A percentile compares a stretch with the other conserved stretches of the same genome.
Conservation (phyloP, 2,329 filamentous ascomycete species). For the Ophiognomonia clavigignenti-juglandacearum region DNA sequence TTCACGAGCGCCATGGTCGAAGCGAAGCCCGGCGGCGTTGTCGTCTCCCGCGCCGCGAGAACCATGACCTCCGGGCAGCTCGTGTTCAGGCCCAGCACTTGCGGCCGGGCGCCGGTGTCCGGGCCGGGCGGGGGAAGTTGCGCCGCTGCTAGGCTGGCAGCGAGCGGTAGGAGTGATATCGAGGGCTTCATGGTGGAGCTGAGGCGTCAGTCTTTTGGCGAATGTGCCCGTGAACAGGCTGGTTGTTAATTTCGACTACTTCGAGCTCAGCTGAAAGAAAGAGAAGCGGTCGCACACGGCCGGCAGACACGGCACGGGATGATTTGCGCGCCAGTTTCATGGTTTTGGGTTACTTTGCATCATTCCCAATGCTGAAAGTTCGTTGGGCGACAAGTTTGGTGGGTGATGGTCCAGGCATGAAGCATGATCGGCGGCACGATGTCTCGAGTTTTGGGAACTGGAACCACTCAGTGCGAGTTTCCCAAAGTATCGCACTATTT, state of each 20-base stretch:
- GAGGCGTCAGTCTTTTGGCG: not conserved
- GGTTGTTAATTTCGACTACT: not conserved
- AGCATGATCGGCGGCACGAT: not conserved
- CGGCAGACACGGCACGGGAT: too few relatives aligned
- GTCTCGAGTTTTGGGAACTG: not conserved
- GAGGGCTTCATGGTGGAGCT: not conserved
- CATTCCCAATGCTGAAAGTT: not conserved
- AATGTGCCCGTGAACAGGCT: not conserved
- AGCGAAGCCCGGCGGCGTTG: slow-evolving; percentile 40
- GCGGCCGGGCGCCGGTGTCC: not conserved
- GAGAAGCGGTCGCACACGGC: too few relatives aligned
- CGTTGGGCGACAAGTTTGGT: not conserved
- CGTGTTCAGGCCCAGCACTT: not conserved
- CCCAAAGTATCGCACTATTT: too few relatives aligned
- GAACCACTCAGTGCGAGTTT: too few relatives aligned
- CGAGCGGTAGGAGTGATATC: not conserved
- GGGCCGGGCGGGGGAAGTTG: not conserved
- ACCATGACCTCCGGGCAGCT: slow-evolving; percentile 40
- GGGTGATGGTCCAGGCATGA: not conserved
- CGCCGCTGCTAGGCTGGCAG: not conserved
- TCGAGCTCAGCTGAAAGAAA: too few relatives aligned
- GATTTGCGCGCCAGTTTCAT: too few relatives aligned
- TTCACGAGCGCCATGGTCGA: slow-evolving; percentile 38
- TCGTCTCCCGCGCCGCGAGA: slow-evolving; percentile 46
- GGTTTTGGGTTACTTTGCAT: too few relatives aligned